These are phyloP conservation scores for Fraxinus sp. DNA, from an alignment of 305 asterid genomes.

Conservation along the genomic window DNA sequence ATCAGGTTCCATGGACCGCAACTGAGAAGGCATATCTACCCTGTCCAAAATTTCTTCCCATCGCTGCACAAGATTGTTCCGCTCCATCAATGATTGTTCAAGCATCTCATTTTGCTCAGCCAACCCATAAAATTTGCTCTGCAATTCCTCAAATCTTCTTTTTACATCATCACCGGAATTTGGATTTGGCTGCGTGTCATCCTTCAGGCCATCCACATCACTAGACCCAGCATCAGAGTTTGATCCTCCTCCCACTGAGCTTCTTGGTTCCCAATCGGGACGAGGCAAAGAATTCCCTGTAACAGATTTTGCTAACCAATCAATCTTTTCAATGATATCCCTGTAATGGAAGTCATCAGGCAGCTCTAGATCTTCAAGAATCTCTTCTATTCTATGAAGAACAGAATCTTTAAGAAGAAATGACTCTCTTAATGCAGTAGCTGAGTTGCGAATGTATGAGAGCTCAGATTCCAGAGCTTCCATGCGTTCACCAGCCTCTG, in stretches of 20 bases:
- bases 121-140: slow-evolving; percentile 78
- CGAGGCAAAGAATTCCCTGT: slow-evolving; percentile 51
- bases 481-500: slow-evolving; percentile 97
- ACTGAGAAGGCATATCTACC: slow-evolving; percentile 73
- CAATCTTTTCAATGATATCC: slow-evolving; percentile 82
- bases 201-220: slow-evolving; percentile 65
- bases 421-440: slow-evolving; percentile 92
- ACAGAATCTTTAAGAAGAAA: slow-evolving; percentile 96
- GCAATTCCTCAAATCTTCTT: slow-evolving; percentile 80
- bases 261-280: slow-evolving; percentile 68
- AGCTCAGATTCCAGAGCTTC: slow-evolving; percentile 98
- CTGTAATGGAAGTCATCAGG: slow-evolving; percentile 86
- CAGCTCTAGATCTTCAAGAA: slow-evolving; percentile 90
- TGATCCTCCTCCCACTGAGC: slow-evolving; percentile 54
- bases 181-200: slow-evolving; percentile 47
- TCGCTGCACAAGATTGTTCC: slow-evolving; percentile 82
- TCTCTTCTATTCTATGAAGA: slow-evolving; percentile 95
- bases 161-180: slow-evolving; percentile 59
- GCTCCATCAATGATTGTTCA: slow-evolving; percentile 90
- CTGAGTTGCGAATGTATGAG: slow-evolving; percentile 93
- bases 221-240: slow-evolving; percentile 60
- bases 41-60: slow-evolving; percentile 84
- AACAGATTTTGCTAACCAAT: slow-evolving; percentile 83
- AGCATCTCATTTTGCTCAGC: slow-evolving; percentile 99
- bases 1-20: slow-evolving; percentile 83